These are phyloP conservation scores for Thermothelomyces thermophilus DNA, from an alignment of 2,329 filamentous ascomycete species.

Conservation along the genomic window DNA sequence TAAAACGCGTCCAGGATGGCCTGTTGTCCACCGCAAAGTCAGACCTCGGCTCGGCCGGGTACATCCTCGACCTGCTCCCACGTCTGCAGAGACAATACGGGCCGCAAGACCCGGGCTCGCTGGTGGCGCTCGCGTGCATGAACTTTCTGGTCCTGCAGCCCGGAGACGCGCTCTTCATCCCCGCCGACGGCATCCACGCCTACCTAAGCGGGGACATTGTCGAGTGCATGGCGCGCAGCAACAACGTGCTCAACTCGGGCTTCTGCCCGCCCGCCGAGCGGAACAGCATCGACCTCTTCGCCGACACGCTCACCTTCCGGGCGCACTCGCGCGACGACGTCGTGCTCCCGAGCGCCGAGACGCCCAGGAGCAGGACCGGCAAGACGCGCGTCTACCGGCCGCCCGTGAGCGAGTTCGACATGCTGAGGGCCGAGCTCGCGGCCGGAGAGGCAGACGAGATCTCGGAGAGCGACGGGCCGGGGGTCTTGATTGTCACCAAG, in stretches of 20 bases:
- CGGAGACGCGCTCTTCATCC: conserved; percentile 63
- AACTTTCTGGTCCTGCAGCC: conserved; percentile 62
- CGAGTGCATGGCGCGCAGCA: conserved; percentile 70
- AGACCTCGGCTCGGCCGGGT: conserved; percentile 42
- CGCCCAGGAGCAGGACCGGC: conserved; percentile 47
- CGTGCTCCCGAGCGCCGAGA: conserved; percentile 43
- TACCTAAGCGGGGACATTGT: conserved; percentile 69
- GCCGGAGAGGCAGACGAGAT: conserved; percentile 54
- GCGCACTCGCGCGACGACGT: conserved; percentile 53
- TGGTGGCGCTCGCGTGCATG: conserved; percentile 67
- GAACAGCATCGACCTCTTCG: conserved; percentile 59
- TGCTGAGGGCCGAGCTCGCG: conserved; percentile 54
- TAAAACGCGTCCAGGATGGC: conserved; percentile 46
- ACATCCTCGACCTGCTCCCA: conserved; percentile 59
- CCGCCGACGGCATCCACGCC: conserved; percentile 67
- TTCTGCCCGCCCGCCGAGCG: conserved; percentile 64
- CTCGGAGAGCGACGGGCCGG: conserved; percentile 50
- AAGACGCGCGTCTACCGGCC: conserved; percentile 59
- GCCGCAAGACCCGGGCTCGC: conserved; percentile 55
- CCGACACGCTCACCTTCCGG: conserved; percentile 55
- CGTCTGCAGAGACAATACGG: conserved; percentile 60
- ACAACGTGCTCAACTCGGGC: conserved; percentile 69
- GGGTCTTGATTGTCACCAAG: conserved; percentile 55
- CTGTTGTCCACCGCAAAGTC: conserved; percentile 43
- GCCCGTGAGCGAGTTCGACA: conserved; percentile 65